Evolutionary conservation across 164 flowering plant species (phyloP), one percentile per base, ranked within the genome.

Genomic region (Pachysandra terminalis): DNA sequence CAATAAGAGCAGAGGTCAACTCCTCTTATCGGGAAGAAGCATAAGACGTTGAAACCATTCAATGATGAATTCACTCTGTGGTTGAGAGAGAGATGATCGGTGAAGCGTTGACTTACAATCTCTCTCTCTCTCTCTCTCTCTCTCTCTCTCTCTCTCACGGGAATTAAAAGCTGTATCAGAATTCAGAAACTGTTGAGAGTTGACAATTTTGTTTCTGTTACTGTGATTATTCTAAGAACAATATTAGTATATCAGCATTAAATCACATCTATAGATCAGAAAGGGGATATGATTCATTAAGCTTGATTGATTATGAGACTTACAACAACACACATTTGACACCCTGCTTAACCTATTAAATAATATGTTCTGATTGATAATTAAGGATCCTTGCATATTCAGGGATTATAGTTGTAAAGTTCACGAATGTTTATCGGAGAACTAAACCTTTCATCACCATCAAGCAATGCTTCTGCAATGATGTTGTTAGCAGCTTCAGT

Each of bases 401-500:
- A 71, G 19, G 56, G n/a, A 35, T 40, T 63, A 35, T 73, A 67
- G 52, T 59, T 68, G 65, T 79, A 79, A 21, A 86, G 85, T 68
- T 86, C 55, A 0, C 81, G 74, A 26, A 86, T 63, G 53, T 81
- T 88, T 56, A 85, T 74, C 0, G 90, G 90, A 23, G 40, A 78
- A 68, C 55, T 65, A 13, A 65, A 15, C 23, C 53, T 75, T 61
- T 73, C 49, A 65, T 81, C 84, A 0, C 89, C 89, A 66, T 83
- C 74, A 0, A 85, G 72, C 19, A 85, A 64, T n/a, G 68, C 58
- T 10, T 74, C 60, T 0, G 87, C 82, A 57, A 85, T 69, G 48
- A 85, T 71, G 19, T 67, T n/a, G 69, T 86, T 84, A 19, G 79
- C 78, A 56, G 88, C 88, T 69, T 85, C 89, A 6, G 86, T 85